Percentiles rank a stretch among this genome's conserved stretches.
Evolutionary conservation across 2,329 filamentous ascomycete species (phyloP).

Genomic region (Colletotrichum sp.): DNA sequence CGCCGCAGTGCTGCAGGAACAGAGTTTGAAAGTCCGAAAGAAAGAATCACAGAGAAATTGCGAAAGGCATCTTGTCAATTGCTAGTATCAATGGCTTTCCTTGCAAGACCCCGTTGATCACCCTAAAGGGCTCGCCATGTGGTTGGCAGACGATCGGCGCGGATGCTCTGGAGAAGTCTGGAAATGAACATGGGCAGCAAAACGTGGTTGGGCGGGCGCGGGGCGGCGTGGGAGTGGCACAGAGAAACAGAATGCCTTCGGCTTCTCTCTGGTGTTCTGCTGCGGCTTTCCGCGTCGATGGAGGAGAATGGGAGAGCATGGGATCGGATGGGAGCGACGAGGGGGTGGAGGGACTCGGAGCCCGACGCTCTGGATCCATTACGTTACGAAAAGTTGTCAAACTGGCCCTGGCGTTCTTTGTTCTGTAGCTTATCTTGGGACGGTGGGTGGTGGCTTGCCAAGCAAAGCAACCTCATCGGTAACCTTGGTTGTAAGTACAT

Average conservation of each 20-base stretch:
- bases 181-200: not conserved
- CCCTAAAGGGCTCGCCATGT: not conserved
- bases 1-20: not conserved
- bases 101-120: not conserved
- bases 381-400: constrained; percentile 17
- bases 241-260: not conserved
- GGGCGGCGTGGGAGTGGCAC: not conserved
- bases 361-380: constrained; percentile 20
- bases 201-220: not conserved
- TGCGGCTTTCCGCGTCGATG: not conserved
- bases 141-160: not conserved
- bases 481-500: not conserved
- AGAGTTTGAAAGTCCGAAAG: not conserved
- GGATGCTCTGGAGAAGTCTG: not conserved
- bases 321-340: not conserved
- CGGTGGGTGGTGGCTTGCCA: not conserved
- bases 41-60: not conserved
- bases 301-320: not conserved
- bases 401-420: not conserved
- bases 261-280: not conserved
- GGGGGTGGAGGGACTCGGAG: not conserved
- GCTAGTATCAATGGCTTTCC: not conserved
- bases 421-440: not conserved
- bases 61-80: not conserved
- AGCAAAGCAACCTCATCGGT: not conserved